Evolutionary conservation across 495 filamentous ascomycete species (phyloP).

Genomic region (Monascus purpureus): DNA sequence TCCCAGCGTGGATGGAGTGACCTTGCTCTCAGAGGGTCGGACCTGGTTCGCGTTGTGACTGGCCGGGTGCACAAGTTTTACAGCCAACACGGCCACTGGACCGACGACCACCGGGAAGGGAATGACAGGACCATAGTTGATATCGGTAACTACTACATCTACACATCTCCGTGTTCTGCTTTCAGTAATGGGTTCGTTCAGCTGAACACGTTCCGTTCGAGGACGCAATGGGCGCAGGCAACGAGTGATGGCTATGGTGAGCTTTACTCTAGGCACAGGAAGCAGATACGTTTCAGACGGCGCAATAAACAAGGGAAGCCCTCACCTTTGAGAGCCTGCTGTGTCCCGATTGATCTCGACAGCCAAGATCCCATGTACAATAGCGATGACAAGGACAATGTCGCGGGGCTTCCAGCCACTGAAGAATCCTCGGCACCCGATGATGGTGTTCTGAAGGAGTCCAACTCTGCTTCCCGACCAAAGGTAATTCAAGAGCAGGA

Average conservation of each 20-base stretch:
- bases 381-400: too few relatives aligned
- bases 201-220: constrained; percentile 1
- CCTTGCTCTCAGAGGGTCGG: constrained; percentile 1
- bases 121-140: constrained; percentile 2
- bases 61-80: constrained; percentile 14
- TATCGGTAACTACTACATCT: neutral
- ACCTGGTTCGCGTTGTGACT: constrained; percentile 7
- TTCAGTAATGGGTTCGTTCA: constrained; percentile 12
- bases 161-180: neutral
- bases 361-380: too few relatives aligned
- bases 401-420: too few relatives aligned
- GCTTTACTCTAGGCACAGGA: neutral
- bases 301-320: neutral
- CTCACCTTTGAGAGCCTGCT: neutral
- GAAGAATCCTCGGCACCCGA: too few relatives aligned
- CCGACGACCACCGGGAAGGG: neutral
- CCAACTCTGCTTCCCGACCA: too few relatives aligned
- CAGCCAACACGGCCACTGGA: constrained; percentile 14
- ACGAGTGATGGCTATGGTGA: neutral
- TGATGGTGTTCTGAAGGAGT: too few relatives aligned
- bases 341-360: too few relatives aligned
- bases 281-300: neutral
- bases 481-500: neutral
- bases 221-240: neutral
- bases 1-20: neutral